These are phyloP conservation scores for Vachellia pachyceras DNA, from an alignment of 306 rosid species.

Conservation along the genomic window DNA sequence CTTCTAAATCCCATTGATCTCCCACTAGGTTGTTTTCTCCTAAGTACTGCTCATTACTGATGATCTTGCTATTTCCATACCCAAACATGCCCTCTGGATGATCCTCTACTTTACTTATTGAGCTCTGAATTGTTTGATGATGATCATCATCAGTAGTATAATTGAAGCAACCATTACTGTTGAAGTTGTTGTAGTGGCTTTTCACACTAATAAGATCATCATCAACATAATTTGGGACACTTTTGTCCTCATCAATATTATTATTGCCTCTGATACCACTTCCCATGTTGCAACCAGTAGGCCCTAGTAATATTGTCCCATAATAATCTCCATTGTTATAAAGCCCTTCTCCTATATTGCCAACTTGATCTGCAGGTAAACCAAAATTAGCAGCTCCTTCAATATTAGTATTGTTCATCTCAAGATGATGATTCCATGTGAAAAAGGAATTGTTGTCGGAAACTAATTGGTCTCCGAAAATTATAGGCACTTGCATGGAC, in stretches of 20 bases:
- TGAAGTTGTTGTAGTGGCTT: constrained; percentile 59
- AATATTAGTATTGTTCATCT: background rate
- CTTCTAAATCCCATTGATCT: constrained; percentile 82
- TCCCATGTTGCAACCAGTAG: constrained; percentile 43
- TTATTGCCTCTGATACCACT: constrained; percentile 30
- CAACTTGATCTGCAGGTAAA: constrained; percentile 43
- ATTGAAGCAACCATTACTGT: constrained; percentile 61
- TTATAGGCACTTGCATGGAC: constrained; percentile 46
- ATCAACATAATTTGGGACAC: background rate
- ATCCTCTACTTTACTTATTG: constrained; percentile 43
- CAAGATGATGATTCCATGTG: constrained; percentile 39
- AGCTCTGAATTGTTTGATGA: constrained; percentile 32
- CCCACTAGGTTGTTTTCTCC: constrained; percentile 66
- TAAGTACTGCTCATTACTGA: constrained; percentile 29
- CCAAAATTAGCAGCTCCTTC: constrained; percentile 40
- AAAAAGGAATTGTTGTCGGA: constrained; percentile 47
- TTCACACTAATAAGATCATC: constrained; percentile 35
- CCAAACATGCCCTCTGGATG: constrained; percentile 51
- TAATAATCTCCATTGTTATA: constrained; percentile 46
- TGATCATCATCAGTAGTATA: constrained; percentile 39
- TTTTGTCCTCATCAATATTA: background rate
- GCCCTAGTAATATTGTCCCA: constrained; percentile 49
- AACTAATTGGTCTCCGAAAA: constrained; percentile 35
- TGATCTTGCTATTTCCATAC: constrained; percentile 45
- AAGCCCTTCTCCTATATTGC: constrained; percentile 35